These are phyloP conservation scores for Sporobolomyces phaffii DNA, from an alignment of 768 basidiomycete species.

Conservation along the genomic window DNA sequence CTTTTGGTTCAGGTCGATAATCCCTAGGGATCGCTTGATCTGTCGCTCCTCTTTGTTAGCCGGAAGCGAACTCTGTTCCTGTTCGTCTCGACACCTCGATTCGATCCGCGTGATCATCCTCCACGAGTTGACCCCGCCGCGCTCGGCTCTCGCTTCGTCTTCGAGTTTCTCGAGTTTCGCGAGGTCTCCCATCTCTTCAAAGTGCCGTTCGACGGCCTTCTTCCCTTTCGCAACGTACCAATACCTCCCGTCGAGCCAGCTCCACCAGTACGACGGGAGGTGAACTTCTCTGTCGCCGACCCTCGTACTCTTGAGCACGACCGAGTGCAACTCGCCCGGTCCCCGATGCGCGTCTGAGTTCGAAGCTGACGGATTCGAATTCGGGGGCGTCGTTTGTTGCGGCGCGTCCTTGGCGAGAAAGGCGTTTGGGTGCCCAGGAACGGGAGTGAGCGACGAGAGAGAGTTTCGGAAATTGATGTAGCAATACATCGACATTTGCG, in stretches of 20 bases:
- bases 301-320: neutral
- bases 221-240: slow-evolving; percentile 29
- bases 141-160: slow-evolving; percentile 1
- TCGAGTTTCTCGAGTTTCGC: neutral
- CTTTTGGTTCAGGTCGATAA: slow-evolving; percentile 21
- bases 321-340: neutral
- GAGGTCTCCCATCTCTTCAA: slow-evolving; percentile 25
- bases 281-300: neutral
- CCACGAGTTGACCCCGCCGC: slow-evolving; percentile 17
- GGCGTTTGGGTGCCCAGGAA: slow-evolving; percentile 22
- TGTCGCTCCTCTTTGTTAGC: slow-evolving; percentile 14
- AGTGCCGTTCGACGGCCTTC: slow-evolving; percentile 16
- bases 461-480: slow-evolving; percentile 37
- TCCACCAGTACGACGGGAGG: slow-evolving; percentile 27
- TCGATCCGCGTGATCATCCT: slow-evolving; percentile 19
- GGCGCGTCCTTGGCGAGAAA: slow-evolving; percentile 32
- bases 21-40: slow-evolving; percentile 10
- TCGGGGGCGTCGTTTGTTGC: neutral
- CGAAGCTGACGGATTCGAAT: no score
- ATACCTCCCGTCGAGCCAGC: slow-evolving; percentile 31
- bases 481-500: slow-evolving; percentile 19
- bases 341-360: no score
- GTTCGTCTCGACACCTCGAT: neutral
- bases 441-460: slow-evolving; percentile 20
- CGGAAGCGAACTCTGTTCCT: neutral